Evolutionary conservation across 768 basidiomycete genomes (phyloP).

Genomic region (Psilocybe tampanensis): DNA sequence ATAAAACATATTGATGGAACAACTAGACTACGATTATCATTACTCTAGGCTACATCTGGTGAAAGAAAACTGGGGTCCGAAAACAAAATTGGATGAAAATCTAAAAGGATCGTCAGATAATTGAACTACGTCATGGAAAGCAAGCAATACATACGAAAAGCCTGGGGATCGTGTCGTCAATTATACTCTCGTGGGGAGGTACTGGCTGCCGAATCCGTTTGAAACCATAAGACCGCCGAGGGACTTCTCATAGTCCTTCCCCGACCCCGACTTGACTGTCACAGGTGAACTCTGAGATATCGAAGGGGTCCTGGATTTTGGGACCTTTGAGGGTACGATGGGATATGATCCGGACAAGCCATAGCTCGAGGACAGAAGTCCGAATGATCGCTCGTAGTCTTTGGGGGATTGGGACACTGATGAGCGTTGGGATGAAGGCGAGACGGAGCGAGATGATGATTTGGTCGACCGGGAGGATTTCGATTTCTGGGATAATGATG

Average conservation of each 20-base stretch:
- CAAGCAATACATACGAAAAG: background rate
- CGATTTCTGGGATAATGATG: conserved; percentile 11
- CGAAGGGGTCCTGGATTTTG: conserved; percentile 5
- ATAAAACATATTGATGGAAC: no score
- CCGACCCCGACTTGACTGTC: no score
- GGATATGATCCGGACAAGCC: conserved; percentile 12
- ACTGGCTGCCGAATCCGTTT: background rate
- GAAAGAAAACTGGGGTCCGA: no score
- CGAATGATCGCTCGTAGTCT: conserved; percentile 27
- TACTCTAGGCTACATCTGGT: no score
- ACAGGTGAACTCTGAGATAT: conserved; percentile 6
- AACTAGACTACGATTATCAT: no score
- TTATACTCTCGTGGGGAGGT: background rate
- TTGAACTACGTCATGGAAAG: background rate
- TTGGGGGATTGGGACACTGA: conserved; percentile 13
- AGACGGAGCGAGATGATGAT: background rate
- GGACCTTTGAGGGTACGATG: conserved; percentile 7
- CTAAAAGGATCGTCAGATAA: background rate
- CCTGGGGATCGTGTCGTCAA: background rate
- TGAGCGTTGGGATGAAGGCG: background rate
- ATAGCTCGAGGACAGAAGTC: conserved; percentile 18
- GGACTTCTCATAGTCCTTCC: conserved; percentile 27
- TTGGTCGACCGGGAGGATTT: background rate
- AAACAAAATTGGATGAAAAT: no score
- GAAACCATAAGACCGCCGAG: conserved; percentile 11